phyloP scores from a whole-genome alignment of 805 yeast species.

The Kuraishia hungarica region DNA sequence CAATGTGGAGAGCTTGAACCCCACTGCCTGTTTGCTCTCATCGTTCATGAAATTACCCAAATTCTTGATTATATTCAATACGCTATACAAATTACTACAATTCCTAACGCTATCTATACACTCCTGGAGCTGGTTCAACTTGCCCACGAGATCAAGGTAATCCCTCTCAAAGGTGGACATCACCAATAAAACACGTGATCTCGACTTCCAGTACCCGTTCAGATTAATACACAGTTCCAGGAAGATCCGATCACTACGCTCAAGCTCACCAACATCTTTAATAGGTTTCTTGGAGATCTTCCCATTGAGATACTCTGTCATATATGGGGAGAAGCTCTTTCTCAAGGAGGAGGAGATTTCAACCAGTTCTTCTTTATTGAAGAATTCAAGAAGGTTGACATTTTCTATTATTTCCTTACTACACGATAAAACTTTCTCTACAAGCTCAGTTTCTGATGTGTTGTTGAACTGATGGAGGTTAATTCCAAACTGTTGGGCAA shows the following conservation, averaged over 20 bases:
- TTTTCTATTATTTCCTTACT: slow-evolving; percentile 46
- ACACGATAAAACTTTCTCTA: slow-evolving; percentile 49
- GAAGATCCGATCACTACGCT: slow-evolving; percentile 63
- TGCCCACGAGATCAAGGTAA: slow-evolving; percentile 48
- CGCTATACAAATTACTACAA: slow-evolving; percentile 45
- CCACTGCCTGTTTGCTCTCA: slow-evolving; percentile 54
- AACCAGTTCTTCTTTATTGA: slow-evolving; percentile 55
- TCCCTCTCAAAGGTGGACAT: slow-evolving; percentile 55
- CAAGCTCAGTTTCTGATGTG: slow-evolving; percentile 44
- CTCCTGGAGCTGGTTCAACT: slow-evolving; percentile 49
- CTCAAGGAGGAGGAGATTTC: slow-evolving; percentile 50
- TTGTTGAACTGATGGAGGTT: slow-evolving; percentile 58
- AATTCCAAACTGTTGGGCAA: slow-evolving; percentile 75
- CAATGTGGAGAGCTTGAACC: slow-evolving; percentile 62
- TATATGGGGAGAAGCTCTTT: slow-evolving; percentile 55
- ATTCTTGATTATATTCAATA: slow-evolving; percentile 58
- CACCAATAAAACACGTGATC: slow-evolving; percentile 55
- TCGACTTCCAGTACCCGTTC: slow-evolving; percentile 62
- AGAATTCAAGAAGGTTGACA: slow-evolving; percentile 56
- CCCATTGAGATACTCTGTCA: slow-evolving; percentile 34
- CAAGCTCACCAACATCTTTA: slow-evolving; percentile 47
- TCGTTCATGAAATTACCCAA: slow-evolving; percentile 81
- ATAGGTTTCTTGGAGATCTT: slow-evolving; percentile 31
- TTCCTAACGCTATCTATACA: slow-evolving; percentile 45
- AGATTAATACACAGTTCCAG: slow-evolving; percentile 61